Conservation (phyloP, 306 rosid genomes). For the Prosopis cineraria region DNA sequence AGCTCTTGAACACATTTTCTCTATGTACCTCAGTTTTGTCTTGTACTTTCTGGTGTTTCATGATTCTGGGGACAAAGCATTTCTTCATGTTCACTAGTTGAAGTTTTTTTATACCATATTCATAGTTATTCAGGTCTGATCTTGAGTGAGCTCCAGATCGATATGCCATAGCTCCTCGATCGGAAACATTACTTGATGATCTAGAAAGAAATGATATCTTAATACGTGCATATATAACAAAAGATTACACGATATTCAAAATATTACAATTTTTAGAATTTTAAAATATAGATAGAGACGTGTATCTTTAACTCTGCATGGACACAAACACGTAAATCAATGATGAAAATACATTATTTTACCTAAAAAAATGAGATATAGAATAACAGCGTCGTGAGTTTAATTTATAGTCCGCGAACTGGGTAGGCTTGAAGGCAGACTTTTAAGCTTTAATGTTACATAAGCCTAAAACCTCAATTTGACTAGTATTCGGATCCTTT, state of each 20-base stretch:
- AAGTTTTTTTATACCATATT: background rate
- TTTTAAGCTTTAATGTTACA: slow-evolving; percentile 6
- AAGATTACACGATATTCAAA: no score
- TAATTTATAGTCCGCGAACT: background rate
- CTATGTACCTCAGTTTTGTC: background rate
- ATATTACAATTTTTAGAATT: no score
- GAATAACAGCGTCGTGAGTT: background rate
- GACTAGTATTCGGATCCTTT: slow-evolving; percentile 16
- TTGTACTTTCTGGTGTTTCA: background rate
- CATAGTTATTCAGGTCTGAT: background rate
- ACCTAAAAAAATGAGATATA: no score
- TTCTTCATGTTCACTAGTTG: background rate
- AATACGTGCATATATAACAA: no score
- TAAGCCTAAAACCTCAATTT: slow-evolving; percentile 23
- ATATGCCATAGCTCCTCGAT: background rate
- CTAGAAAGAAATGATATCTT: background rate
- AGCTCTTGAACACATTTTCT: background rate
- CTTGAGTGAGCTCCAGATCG: background rate
- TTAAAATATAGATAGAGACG: no score
- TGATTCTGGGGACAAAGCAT: background rate
- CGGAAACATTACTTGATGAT: slow-evolving; percentile 7
- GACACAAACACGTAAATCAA: no score
- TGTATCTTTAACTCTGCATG: no score
- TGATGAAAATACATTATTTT: no score
- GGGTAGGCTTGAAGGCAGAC: slow-evolving; percentile 4